Evolutionary conservation across 208 protist genomes (phyloP), one percentile per base, ranked within the genome.

Genomic region (Cochliopodium minus): DNA sequence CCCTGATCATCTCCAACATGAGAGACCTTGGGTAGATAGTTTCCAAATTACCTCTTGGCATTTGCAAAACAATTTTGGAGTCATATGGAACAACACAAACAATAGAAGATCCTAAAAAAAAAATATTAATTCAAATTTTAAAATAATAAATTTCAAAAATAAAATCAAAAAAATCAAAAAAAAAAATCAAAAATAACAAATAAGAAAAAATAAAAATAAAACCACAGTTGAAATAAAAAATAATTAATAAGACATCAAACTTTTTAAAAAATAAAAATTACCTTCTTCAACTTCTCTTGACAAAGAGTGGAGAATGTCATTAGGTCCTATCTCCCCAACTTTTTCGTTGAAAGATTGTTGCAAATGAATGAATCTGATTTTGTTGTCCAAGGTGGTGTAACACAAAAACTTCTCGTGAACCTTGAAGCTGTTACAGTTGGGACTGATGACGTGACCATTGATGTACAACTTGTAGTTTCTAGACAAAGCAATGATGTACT

Each of bases 41-140:
- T 51, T 64, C 60, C 20, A 64, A 35, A 26, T 64, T 64, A 48
- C 60, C 60, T 48, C 60, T 53, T 35, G 60, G 60, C 60, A 64
- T 64, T 57, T 64, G 52, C 3, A 64, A 20, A 30, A 64, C 56
- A 20, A 64, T 51, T 0, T 39, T 32, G 4, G 42, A 4, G 11
- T 50, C 57, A n/a, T 5, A 17, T 28, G 40, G 40, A 23, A 62
- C 17, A 7, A 43, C 43, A 30, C 45, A 55, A 22, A 62, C 26
- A 11, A 59, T 23, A 33, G 11, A 39, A 9, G 36, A n/a, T n/a
- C n/a, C n/a, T n/a, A n/a, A n/a, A n/a, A n/a, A n/a, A n/a, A n/a
- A n/a, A n/a, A n/a, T n/a, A n/a, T n/a, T n/a, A n/a, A n/a, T n/a
- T n/a, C n/a, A n/a, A n/a, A n/a, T n/a, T n/a, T n/a, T n/a, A n/a